Percentiles rank a stretch among this genome's conserved stretches.
Evolutionary conservation across 169 alveolate genomes (phyloP).

Genomic region (Cryptosporidium muris): DNA sequence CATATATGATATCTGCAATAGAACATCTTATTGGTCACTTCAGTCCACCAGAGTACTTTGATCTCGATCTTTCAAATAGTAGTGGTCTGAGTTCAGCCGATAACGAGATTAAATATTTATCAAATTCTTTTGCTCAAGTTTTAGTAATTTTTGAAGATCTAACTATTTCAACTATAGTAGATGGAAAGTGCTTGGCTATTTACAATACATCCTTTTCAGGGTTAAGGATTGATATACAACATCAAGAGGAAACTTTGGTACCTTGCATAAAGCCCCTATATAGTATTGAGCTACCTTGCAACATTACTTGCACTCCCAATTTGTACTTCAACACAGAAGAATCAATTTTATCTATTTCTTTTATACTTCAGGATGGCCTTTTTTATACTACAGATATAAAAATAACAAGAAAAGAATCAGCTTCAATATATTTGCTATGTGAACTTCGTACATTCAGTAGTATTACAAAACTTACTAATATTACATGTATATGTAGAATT

Average conservation of each 20-base stretch:
- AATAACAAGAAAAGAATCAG: neutral
- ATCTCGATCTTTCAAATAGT: neutral
- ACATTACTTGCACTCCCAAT: slow-evolving; percentile 5
- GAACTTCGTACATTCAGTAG: slow-evolving; percentile 1
- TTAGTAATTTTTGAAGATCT: slow-evolving; percentile 27
- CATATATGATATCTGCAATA: slow-evolving; percentile 13
- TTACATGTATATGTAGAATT: slow-evolving; percentile 5
- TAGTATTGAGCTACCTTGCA: slow-evolving; percentile 30
- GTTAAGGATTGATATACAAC: neutral
- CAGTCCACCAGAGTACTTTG: neutral
- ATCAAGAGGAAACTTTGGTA: neutral
- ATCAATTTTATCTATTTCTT: slow-evolving; percentile 34
- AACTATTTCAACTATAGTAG: slow-evolving; percentile 17
- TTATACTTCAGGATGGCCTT: slow-evolving; percentile 9
- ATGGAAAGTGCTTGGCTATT: neutral
- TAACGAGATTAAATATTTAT: neutral
- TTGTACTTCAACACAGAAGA: slow-evolving; percentile 8
- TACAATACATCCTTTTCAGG: slow-evolving; percentile 7
- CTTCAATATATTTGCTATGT: neutral
- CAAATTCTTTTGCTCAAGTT: slow-evolving; percentile 7
- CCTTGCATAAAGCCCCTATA: slow-evolving; percentile 10
- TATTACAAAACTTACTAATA: slow-evolving; percentile 5
- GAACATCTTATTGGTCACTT: slow-evolving; percentile 61
- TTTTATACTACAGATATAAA: slow-evolving; percentile 6
- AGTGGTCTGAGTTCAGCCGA: neutral